Conservation (phyloP, 371 early-diverging fungal genomes). For the Actinomortierella ambigua region DNA sequence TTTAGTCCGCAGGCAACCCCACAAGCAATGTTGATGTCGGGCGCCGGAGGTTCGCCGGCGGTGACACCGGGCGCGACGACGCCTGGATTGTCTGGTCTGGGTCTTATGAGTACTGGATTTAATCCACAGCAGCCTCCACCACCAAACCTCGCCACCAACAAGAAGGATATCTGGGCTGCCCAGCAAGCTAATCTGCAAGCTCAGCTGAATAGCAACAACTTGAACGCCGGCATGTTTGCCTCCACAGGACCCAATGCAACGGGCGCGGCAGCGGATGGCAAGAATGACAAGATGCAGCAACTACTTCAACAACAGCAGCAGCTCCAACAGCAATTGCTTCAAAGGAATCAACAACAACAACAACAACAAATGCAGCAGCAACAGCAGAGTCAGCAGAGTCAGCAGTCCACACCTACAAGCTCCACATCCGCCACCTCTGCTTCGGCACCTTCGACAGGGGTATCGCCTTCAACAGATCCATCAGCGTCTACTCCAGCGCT, state of each 20-base stretch:
- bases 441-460: neutral
- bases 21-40: neutral
- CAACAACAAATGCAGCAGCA: constrained; percentile 1
- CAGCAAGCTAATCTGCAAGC: constrained; percentile 4
- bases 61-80: neutral
- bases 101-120: neutral
- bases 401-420: neutral
- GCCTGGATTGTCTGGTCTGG: neutral
- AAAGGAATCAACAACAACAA: neutral
- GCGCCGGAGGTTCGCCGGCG: neutral
- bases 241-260: neutral
- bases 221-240: neutral
- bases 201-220: neutral
- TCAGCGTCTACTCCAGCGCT: neutral
- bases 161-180: constrained; percentile 5
- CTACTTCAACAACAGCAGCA: constrained; percentile 1
- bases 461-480: neutral
- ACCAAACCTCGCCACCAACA: neutral
- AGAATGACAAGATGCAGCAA: constrained; percentile 2
- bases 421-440: neutral
- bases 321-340: constrained; percentile 2
- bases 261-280: neutral
- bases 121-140: constrained; percentile 1
- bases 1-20: neutral
- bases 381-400: constrained; percentile 1